These are phyloP conservation scores for Musa troglodytarum DNA, from an alignment of 176 grass and related monocot genomes.

Conservation along the genomic window DNA sequence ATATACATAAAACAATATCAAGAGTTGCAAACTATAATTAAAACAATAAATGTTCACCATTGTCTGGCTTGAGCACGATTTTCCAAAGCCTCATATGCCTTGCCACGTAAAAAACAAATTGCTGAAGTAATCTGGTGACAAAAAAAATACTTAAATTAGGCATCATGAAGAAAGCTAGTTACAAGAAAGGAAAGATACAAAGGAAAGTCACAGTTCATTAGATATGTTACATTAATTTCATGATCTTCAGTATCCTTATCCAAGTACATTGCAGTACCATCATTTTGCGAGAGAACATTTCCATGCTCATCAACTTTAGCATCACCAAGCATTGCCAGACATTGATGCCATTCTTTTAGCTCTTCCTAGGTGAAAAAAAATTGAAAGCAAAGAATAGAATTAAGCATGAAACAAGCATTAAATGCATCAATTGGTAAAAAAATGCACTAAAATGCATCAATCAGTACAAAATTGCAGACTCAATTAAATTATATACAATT, in stretches of 20 bases:
- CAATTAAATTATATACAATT: not conserved
- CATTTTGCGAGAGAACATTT: slow-evolving; percentile 68
- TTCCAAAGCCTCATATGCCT: slow-evolving; percentile 89
- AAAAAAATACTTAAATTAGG: not conserved
- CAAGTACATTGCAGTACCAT: slow-evolving; percentile 71
- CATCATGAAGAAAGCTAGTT: not conserved
- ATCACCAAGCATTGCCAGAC: slow-evolving; percentile 88
- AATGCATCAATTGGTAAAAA: slow-evolving; percentile 3
- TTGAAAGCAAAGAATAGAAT: not conserved
- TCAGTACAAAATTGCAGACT: not conserved
- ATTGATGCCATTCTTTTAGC: slow-evolving; percentile 96
- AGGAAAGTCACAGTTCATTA: not conserved
- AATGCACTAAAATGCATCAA: not conserved
- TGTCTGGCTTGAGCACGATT: slow-evolving; percentile 77
- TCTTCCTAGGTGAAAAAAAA: slow-evolving; percentile 42
- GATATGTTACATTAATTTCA: slow-evolving; percentile 70
- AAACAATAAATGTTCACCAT: slow-evolving; percentile 43
- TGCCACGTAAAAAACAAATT: slow-evolving; percentile 88
- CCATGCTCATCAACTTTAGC: slow-evolving; percentile 91
- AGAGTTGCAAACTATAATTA: not conserved
- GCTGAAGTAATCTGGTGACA: slow-evolving; percentile 71
- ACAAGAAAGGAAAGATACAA: not conserved
- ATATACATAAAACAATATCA: not conserved
- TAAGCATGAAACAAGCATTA: not conserved
- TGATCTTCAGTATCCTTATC: slow-evolving; percentile 84